Conservation (phyloP, 1,284 basidiomycete genomes). For the Boletus mariae region DNA sequence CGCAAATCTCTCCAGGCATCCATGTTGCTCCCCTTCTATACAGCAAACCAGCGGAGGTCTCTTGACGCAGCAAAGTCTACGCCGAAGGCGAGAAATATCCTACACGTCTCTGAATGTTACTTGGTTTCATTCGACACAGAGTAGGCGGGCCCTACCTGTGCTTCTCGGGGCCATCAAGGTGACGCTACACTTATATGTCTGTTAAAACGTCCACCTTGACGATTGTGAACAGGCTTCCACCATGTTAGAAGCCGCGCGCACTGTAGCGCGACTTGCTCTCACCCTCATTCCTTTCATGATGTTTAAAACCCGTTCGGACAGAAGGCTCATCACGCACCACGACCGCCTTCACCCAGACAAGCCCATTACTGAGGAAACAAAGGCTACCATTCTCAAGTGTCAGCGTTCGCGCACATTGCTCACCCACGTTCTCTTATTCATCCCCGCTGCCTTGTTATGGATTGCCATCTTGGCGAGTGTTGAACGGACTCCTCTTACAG, state of each 20-base stretch:
- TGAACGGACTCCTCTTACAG: slow-evolving; percentile 82
- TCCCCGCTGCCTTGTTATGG: slow-evolving; percentile 71
- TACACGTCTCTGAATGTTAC: slow-evolving; percentile 5
- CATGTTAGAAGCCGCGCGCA: slow-evolving; percentile 61
- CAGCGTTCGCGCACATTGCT: slow-evolving; percentile 48
- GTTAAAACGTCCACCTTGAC: not conserved
- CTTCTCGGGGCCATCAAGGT: slow-evolving; percentile 49
- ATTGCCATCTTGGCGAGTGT: slow-evolving; percentile 73
- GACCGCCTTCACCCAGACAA: slow-evolving; percentile 47
- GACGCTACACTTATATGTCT: slow-evolving; percentile 6
- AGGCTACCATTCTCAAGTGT: slow-evolving; percentile 41
- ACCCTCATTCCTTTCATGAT: slow-evolving; percentile 69
- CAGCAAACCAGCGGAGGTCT: slow-evolving; percentile 2
- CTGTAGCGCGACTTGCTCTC: slow-evolving; percentile 62
- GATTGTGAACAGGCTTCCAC: slow-evolving; percentile 43
- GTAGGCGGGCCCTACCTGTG: slow-evolving; percentile 33
- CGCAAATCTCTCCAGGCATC: not conserved
- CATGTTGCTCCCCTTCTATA: not conserved
- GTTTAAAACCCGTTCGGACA: slow-evolving; percentile 51
- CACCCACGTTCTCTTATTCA: slow-evolving; percentile 58
- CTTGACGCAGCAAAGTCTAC: slow-evolving; percentile 4
- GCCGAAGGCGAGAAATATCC: slow-evolving; percentile 3
- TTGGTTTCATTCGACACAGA: slow-evolving; percentile 43
- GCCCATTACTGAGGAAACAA: slow-evolving; percentile 49
- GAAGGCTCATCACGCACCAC: slow-evolving; percentile 48